Percentiles rank a stretch among this genome's conserved stretches.
Conservation (phyloP, 805 yeast genomes). For the Clavispora phyllophila region DNA sequence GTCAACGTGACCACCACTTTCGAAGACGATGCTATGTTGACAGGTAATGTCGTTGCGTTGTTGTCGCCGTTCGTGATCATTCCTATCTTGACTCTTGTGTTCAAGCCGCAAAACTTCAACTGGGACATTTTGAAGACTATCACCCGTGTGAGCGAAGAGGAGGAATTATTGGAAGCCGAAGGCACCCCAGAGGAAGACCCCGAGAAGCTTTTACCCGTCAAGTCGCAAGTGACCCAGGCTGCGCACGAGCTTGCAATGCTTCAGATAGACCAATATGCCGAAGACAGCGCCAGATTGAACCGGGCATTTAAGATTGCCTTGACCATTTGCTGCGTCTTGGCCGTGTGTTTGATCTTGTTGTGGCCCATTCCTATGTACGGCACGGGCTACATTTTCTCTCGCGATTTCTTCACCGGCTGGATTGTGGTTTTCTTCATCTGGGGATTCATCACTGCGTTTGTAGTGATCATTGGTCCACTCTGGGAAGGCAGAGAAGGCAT, state of each 20-base stretch:
- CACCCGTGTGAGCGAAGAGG: constrained; percentile 66
- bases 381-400: constrained; percentile 66
- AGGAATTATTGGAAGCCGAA: constrained; percentile 49
- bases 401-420: constrained; percentile 84
- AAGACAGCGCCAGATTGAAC: constrained; percentile 48
- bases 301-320: constrained; percentile 61
- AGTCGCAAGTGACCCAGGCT: constrained; percentile 34
- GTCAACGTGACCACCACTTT: constrained; percentile 51
- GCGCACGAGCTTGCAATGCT: constrained; percentile 34
- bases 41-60: constrained; percentile 82
- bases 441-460: constrained; percentile 62
- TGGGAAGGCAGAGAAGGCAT: constrained; percentile 71
- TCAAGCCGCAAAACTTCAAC: constrained; percentile 71
- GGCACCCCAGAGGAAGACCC: constrained; percentile 17
- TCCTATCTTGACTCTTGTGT: constrained; percentile 59
- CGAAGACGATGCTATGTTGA: constrained; percentile 81
- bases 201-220: constrained; percentile 29
- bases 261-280: constrained; percentile 21
- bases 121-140: constrained; percentile 60
- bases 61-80: constrained; percentile 63
- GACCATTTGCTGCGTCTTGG: constrained; percentile 53
- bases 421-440: constrained; percentile 75
- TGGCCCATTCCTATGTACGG: constrained; percentile 98
- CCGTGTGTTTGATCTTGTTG: constrained; percentile 59
- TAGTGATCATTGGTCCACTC: constrained; percentile 66